phyloP scores from a whole-genome alignment of 768 basidiomycete genomes.

The Favolaschia claudopus region DNA sequence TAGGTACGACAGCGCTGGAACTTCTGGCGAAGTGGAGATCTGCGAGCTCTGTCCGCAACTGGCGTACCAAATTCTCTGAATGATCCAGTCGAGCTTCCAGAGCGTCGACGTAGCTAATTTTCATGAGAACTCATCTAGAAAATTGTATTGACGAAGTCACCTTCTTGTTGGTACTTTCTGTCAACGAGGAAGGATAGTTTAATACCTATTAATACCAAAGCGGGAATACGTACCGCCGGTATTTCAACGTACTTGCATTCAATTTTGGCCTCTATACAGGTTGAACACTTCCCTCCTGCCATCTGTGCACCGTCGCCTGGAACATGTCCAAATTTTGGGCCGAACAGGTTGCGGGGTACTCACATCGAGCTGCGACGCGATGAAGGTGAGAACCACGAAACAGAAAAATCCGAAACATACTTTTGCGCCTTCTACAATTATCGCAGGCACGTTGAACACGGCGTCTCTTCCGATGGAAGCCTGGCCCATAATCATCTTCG shows the following conservation, averaged over 20 bases:
- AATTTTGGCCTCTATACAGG: slow-evolving; percentile 6
- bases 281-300: too few species aligned
- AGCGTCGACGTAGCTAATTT: neutral
- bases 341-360: too few species aligned
- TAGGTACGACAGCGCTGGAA: neutral
- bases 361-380: too few species aligned
- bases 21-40: neutral
- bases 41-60: neutral
- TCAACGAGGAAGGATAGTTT: neutral
- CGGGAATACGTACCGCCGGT: slow-evolving; percentile 46
- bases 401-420: too few species aligned
- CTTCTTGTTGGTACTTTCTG: slow-evolving; percentile 13
- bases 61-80: neutral
- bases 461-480: too few species aligned
- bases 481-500: too few species aligned
- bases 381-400: too few species aligned
- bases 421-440: too few species aligned
- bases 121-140: neutral
- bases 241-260: slow-evolving; percentile 8
- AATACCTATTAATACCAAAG: slow-evolving; percentile 23
- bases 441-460: too few species aligned
- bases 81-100: neutral
- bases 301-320: too few species aligned
- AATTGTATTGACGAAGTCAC: neutral
- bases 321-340: too few species aligned